Percentiles rank a stretch among this genome's conserved stretches.
Conservation (phyloP, 306 rosid genomes). For the Ziziphus jujuba region DNA sequence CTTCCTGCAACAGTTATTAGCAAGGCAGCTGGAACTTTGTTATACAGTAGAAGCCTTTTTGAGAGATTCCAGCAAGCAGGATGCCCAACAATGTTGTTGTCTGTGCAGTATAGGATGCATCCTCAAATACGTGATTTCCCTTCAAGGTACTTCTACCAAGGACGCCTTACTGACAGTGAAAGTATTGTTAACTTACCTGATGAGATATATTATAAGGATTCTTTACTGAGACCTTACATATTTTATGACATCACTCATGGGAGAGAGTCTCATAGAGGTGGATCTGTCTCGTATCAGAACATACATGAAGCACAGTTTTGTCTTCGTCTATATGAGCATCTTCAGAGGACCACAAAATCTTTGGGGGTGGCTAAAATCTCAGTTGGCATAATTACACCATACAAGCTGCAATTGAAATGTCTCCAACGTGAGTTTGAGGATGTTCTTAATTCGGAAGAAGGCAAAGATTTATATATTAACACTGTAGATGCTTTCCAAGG, state of each 20-base stretch:
- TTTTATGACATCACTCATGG: conserved; percentile 93
- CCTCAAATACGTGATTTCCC: conserved; percentile 97
- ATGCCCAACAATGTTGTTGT: conserved; percentile 93
- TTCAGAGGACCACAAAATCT: conserved; percentile 68
- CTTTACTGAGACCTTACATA: conserved; percentile 78
- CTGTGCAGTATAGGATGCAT: conserved; percentile 97
- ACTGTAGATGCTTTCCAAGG: conserved; percentile 99
- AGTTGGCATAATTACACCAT: conserved; percentile 96
- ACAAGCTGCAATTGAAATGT: conserved; percentile 95
- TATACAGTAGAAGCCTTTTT: conserved; percentile 94
- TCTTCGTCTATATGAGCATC: conserved; percentile 81
- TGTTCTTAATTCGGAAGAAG: conserved; percentile 87
- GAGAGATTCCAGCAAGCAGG: conserved; percentile 97
- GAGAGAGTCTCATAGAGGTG: conserved; percentile 96
- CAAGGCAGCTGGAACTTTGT: conserved; percentile 98
- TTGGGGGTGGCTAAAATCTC: conserved; percentile 61
- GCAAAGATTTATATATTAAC: conserved; percentile 88
- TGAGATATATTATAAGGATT: conserved; percentile 79
- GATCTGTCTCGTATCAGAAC: conserved; percentile 94
- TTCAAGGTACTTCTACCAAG: conserved; percentile 94
- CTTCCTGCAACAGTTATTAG: conserved; percentile 99
- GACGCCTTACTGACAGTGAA: conserved; percentile 89
- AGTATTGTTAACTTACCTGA: conserved; percentile 77
- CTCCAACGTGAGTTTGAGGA: conserved; percentile 92
- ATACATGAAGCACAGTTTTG: conserved; percentile 91